Evolutionary conservation across 1,139 yeast genomes (phyloP), one percentile per base, ranked within the genome.

Genomic region (Taiozyma sp.): DNA sequence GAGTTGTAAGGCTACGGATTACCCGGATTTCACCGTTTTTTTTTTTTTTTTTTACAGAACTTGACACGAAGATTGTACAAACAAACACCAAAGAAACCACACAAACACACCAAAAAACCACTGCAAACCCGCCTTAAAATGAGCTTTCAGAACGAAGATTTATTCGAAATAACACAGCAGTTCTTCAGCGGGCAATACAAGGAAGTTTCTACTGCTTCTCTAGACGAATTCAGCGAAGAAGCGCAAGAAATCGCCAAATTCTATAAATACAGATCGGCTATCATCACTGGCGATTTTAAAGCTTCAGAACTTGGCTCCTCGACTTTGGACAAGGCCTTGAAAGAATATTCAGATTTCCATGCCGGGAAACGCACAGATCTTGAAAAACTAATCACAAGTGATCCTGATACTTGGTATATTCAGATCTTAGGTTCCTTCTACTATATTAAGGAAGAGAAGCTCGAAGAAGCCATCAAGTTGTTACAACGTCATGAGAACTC

Each of bases 121-220:
- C 41, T 6, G 7, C 10, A 8, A 37, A 37, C 19, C 9, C 14
- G 24, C 22, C 24, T 11, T 19, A 14, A 21, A 37, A 37, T 37
- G 41, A 37, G 24, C 10, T 37, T 37, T 13, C 41, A 37, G 22
- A 16, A n/a, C 39, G 22, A 16, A 48, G 62, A 58, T 42, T 54
- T 58, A 22, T 59, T 48, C 53, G 49, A 56, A 5, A 47, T 59
- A 28, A 59, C 55, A 45, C 60, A 59, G 45, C 56, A 58, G 32
- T 59, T 59, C 55, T 59, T 58, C 51, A 56, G 61, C 1, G 62
- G 59, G 9, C 57, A 56, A 37, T 56, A 51, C 48, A 40, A 50
- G 19, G 44, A 53, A 43, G 61, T 56, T 14, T 29, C 54, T 21
- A 7, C 42, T 4, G 45, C 50, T 40, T 34, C 49, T 7, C 19